These are phyloP conservation scores for Parietaria judaica DNA, from an alignment of 306 rosid species.

Conservation along the genomic window DNA sequence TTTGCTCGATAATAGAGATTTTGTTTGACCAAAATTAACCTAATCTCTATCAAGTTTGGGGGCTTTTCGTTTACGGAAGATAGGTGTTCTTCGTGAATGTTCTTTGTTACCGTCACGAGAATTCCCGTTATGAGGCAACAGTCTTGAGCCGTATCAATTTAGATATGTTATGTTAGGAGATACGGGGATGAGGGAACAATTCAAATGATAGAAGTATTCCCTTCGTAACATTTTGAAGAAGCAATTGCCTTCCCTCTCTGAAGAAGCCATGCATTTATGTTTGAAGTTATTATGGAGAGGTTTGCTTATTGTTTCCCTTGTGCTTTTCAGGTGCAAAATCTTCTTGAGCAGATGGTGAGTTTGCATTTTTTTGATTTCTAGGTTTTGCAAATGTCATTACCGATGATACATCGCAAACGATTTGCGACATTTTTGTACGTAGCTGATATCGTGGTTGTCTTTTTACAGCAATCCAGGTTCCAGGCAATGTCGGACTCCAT, in stretches of 20 bases:
- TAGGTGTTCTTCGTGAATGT: too few relatives aligned
- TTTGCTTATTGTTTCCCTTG: neutral
- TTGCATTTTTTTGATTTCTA: neutral
- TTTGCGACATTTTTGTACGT: neutral
- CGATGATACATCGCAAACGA: neutral
- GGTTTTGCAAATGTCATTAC: slow-evolving; percentile 8
- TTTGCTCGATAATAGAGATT: too few relatives aligned
- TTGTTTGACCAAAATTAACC: too few relatives aligned
- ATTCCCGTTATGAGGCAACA: too few relatives aligned
- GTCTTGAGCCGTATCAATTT: too few relatives aligned
- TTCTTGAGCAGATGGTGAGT: slow-evolving; percentile 53
- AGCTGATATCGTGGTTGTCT: slow-evolving; percentile 11
- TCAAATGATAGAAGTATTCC: too few relatives aligned
- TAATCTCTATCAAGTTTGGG: too few relatives aligned
- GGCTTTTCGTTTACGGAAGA: too few relatives aligned
- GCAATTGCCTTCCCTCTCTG: neutral
- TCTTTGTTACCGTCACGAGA: too few relatives aligned
- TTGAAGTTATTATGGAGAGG: neutral
- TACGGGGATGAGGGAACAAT: too few relatives aligned
- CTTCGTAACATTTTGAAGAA: neutral
- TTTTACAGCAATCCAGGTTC: slow-evolving; percentile 43
- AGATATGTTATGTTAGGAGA: too few relatives aligned
- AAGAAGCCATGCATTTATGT: neutral
- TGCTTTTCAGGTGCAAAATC: slow-evolving; percentile 39
- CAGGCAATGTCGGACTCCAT: slow-evolving; percentile 48